phyloP scores from a whole-genome alignment of 768 basidiomycete genomes.

The Amylocystis lapponica region DNA sequence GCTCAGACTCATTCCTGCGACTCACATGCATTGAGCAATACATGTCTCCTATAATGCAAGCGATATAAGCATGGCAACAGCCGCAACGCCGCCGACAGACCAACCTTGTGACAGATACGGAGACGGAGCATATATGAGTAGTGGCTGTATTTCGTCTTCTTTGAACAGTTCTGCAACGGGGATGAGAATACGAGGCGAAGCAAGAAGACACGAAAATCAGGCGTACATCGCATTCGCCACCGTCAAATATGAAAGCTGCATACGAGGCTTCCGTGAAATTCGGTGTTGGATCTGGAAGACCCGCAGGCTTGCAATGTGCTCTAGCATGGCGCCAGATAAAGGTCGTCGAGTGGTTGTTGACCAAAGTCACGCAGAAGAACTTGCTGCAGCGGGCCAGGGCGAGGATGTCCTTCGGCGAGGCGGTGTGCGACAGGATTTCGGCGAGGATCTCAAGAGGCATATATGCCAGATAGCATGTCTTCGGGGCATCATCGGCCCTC shows the following conservation, averaged over 20 bases:
- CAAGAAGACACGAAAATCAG: not conserved
- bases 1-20: not conserved
- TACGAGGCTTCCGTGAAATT: constrained; percentile 51
- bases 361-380: constrained; percentile 44
- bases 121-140: constrained; percentile 42
- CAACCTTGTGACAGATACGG: constrained; percentile 39
- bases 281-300: constrained; percentile 37
- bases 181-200: not conserved
- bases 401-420: constrained; percentile 51
- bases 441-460: constrained; percentile 61
- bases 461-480: constrained; percentile 3
- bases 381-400: constrained; percentile 55
- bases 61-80: not conserved
- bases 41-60: not conserved
- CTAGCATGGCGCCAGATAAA: constrained; percentile 61
- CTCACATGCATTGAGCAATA: not conserved
- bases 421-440: constrained; percentile 50
- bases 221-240: constrained; percentile 50
- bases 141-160: constrained; percentile 32
- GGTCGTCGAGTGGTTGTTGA: constrained; percentile 33
- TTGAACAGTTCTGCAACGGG: constrained; percentile 33
- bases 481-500: not conserved
- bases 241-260: constrained; percentile 60
- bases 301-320: constrained; percentile 23
- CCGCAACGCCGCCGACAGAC: no score